Base-by-base conservation (phyloP, 371 early-diverging fungal genomes). In the Apophysomyces elegans region DNA sequence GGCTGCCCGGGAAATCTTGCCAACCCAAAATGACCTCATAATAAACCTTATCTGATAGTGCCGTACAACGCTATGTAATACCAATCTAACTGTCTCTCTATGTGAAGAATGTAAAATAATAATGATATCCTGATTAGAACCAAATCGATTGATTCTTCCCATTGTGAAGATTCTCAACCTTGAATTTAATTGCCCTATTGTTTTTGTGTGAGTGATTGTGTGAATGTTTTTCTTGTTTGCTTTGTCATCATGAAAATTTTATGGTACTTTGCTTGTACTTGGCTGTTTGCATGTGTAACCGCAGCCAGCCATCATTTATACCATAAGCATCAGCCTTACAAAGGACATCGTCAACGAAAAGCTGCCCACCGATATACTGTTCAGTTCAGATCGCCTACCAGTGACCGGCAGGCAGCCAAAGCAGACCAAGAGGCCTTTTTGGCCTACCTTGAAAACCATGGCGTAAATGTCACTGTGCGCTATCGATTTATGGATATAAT, bases 351-450 rank as follows among this genome's bases (percentile, higher is more conserved):
- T 50, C 54, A 63, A 56, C 63, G 41, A 56, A 54, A 63, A 21
- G 63, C 54, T 50, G 63, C 43, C 12, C 56, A 54, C 16, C 56
- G 70, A 35, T 70, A 61, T 44, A 70, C 70, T 0, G 60, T 70
- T 4, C 70, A 70, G 36, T 70, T 70, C 57, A 50, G 32, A n/a
- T 58, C 66, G 14, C 54, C 60, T 59, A 65, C 7, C 9, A 56
- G 59, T 8, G 54, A 59, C 57, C 32, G 13, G 37, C 56, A 47
- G n/a, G 63, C 57, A n/a, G 59, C 60, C 6, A 7, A 45, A 56
- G 63, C 58, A 37, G 63, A 63, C 26, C 70, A 70, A 37, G 59
- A 70, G 11, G 61, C 59, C 4, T 70, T 70, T 59, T 36, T 70
- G n/a, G 13, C 59, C 5, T 70, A 70, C 41, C 41, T 70, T 41